Evolutionary conservation across 1,284 basidiomycete genomes (phyloP), one percentile per base, ranked within the genome.

Genomic region (Leccinum pseudoinsigne): DNA sequence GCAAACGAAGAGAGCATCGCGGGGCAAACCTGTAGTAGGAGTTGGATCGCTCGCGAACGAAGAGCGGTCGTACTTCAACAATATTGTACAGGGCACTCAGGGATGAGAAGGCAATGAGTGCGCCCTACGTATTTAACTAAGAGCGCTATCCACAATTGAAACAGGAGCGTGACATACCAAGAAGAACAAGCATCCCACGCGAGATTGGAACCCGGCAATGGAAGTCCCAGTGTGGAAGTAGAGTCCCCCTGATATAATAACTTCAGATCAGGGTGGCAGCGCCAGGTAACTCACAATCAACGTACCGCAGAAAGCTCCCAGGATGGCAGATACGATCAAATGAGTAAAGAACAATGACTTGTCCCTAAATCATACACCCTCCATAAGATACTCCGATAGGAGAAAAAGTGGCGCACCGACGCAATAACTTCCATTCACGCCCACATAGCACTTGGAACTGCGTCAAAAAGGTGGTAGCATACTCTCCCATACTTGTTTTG

Each of bases 121-220:
- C 87, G 51, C 93, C 92, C 90, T 92, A 64, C 5, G 55, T 18
- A 14, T 50, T 34, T 47, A 42, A 59, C 9, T 65, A 59, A 67
- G 61, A 45, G 34, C 23, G 51, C 40, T 31, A 26, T 40, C 21
- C 31, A 53, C 9, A 11, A 1, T 31, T 18, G 42, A 16, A 10
- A 34, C 10, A 57, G 26, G 50, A 36, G n/a, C 23, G 51, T n/a
- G 14, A 76, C 85, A 64, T 67, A 90, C 92, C 71, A 96, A 75
- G 85, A 96, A 97, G 81, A 97, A 96, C 57, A 96, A 76, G 66
- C 89, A 92, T 31, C 94, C 94, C n/a, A 97, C 85, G 47, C 94
- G 84, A 21, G 90, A 94, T 75, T 97, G 95, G 83, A 97, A 97
- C 0, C 95, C 94, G 23, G 93, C 91, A 63, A 97, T 96, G 2